These are phyloP conservation scores for Phytophthora brassicae DNA, from an alignment of 352 stramenopile genomes.

Conservation along the genomic window DNA sequence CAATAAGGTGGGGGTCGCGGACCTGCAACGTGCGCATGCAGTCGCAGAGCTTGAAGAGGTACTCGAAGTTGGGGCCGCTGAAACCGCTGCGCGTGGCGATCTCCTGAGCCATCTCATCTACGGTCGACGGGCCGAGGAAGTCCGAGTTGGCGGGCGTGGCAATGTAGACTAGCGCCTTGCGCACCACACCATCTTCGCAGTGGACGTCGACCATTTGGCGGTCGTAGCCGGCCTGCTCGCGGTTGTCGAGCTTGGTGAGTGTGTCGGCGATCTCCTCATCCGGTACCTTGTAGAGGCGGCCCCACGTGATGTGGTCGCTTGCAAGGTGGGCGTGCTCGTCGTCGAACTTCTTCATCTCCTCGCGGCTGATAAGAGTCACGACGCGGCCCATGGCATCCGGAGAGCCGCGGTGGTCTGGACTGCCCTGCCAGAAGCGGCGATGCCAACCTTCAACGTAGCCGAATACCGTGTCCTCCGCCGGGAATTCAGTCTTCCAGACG, in stretches of 20 bases:
- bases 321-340: constrained; percentile 70
- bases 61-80: constrained; percentile 85
- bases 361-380: constrained; percentile 82
- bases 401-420: constrained; percentile 83
- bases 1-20: constrained; percentile 70
- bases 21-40: constrained; percentile 79
- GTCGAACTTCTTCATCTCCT: constrained; percentile 74
- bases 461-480: constrained; percentile 63
- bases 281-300: constrained; percentile 85
- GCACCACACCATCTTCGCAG: constrained; percentile 67
- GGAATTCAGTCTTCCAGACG: constrained; percentile 79
- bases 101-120: constrained; percentile 79
- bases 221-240: constrained; percentile 85
- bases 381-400: constrained; percentile 76
- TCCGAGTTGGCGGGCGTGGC: constrained; percentile 81
- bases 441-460: constrained; percentile 85
- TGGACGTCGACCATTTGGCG: constrained; percentile 74
- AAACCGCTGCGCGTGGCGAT: constrained; percentile 71
- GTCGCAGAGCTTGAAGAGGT: constrained; percentile 80
- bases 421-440: constrained; percentile 90
- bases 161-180: constrained; percentile 83
- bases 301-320: constrained; percentile 77
- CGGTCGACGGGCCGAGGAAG: constrained; percentile 71
- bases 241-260: constrained; percentile 80
- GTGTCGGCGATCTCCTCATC: constrained; percentile 76